These are phyloP conservation scores for Sisymbrium altissimum DNA, from an alignment of 345 rosid genomes.

Conservation along the genomic window DNA sequence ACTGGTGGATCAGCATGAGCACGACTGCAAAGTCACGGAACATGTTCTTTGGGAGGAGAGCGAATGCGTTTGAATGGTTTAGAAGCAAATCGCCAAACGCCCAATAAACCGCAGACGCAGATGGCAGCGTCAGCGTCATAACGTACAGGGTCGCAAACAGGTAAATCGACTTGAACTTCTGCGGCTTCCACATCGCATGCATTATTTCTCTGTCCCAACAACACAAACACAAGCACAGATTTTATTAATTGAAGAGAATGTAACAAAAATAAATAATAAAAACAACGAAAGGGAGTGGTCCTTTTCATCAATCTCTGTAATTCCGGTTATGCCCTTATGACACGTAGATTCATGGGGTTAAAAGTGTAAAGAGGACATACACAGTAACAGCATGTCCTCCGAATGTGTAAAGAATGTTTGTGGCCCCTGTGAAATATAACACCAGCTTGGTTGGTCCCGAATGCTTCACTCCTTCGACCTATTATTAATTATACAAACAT, in stretches of 20 bases:
- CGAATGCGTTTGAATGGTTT: constrained; percentile 88
- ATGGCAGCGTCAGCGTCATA: constrained; percentile 89
- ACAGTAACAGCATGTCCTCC: constrained; percentile 99
- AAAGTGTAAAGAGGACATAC: constrained; percentile 47
- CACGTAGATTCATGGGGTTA: constrained; percentile 7
- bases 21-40: constrained; percentile 90
- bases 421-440: constrained; percentile 96
- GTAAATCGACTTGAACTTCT: constrained; percentile 93
- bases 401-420: constrained; percentile 99
- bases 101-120: constrained; percentile 93
- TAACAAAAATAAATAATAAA: not conserved
- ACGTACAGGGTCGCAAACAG: constrained; percentile 83
- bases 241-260: not conserved
- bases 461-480: constrained; percentile 91
- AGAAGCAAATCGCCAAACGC: constrained; percentile 98
- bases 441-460: constrained; percentile 90
- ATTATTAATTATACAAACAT: not conserved
- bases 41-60: constrained; percentile 74
- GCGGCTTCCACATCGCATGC: constrained; percentile 99
- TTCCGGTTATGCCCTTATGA: constrained; percentile 10
- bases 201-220: constrained; percentile 70
- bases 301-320: not conserved
- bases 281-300: constrained; percentile 18
- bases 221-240: not conserved
- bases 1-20: constrained; percentile 97